Percentiles rank a stretch among this genome's conserved stretches.
These are phyloP conservation scores for Ophiocordyceps camponoti-saundersi DNA, from an alignment of 2,329 filamentous ascomycete species.

Conservation along the genomic window DNA sequence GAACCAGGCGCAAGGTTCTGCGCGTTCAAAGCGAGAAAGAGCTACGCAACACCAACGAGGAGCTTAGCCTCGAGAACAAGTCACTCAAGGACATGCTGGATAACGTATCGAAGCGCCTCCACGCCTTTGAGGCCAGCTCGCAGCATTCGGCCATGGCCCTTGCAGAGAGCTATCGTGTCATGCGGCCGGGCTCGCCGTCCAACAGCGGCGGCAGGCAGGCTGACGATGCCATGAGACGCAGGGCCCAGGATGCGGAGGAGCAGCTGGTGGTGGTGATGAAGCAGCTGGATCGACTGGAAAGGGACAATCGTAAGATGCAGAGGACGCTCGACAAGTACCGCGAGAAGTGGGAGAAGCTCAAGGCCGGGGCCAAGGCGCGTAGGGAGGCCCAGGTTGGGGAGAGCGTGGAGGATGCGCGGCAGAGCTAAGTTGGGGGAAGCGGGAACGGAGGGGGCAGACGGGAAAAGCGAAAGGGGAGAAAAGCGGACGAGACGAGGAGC, in stretches of 20 bases:
- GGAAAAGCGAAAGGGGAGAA: background rate
- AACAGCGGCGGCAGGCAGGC: slow-evolving; percentile 8
- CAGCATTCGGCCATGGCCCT: slow-evolving; percentile 76
- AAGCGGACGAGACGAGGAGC: background rate
- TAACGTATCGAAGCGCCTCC: slow-evolving; percentile 71
- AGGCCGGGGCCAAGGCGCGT: slow-evolving; percentile 42
- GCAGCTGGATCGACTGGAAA: slow-evolving; percentile 51
- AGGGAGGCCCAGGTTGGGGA: slow-evolving; percentile 23
- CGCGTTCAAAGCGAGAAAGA: slow-evolving; percentile 25
- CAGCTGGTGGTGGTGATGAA: slow-evolving; percentile 38
- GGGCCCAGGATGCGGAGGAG: slow-evolving; percentile 50
- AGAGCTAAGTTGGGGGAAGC: background rate
- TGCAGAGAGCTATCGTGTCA: slow-evolving; percentile 61
- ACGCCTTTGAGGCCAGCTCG: slow-evolving; percentile 82
- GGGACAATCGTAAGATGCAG: slow-evolving; percentile 36
- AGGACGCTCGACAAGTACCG: slow-evolving; percentile 40
- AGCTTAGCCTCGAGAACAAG: slow-evolving; percentile 76
- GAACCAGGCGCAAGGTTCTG: slow-evolving; percentile 21
- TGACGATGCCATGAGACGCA: slow-evolving; percentile 23
- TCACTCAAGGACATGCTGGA: slow-evolving; percentile 74
- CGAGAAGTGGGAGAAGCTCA: slow-evolving; percentile 44
- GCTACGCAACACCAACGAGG: slow-evolving; percentile 59
- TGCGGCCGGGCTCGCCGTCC: slow-evolving; percentile 37
- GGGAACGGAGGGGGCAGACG: no score
- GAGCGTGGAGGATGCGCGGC: slow-evolving; percentile 15